Conservation (phyloP, 139 green algal species). For the Yamagishiella unicocca region DNA sequence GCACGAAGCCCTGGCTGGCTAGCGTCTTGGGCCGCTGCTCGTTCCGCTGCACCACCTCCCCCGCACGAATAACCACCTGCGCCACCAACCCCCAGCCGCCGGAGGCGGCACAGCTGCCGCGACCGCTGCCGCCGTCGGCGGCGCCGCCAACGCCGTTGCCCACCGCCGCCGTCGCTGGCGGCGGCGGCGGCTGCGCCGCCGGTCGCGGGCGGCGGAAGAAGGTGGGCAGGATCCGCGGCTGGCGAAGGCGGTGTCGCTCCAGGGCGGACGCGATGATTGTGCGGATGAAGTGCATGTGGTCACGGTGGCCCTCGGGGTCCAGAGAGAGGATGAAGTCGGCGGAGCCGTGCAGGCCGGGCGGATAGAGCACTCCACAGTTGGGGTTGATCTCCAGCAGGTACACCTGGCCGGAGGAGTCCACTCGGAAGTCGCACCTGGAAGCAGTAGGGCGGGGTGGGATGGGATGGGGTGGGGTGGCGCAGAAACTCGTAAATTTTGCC, state of each 20-base stretch:
- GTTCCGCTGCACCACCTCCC: slow-evolving; percentile 23
- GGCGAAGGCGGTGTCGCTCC: not conserved
- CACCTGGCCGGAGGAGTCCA: slow-evolving; percentile 21
- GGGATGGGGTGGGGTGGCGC: not conserved
- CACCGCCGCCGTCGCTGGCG: not conserved
- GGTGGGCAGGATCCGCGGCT: not conserved
- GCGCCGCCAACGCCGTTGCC: not conserved
- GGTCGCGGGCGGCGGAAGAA: not conserved
- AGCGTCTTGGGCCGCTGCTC: not conserved
- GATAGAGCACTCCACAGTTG: slow-evolving; percentile 55
- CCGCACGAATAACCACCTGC: not conserved
- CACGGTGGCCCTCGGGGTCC: not conserved
- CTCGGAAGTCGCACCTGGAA: slow-evolving; percentile 29
- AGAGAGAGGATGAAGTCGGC: slow-evolving; percentile 54
- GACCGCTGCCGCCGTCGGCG: not conserved
- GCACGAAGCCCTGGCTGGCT: not conserved
- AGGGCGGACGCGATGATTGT: slow-evolving; percentile 25
- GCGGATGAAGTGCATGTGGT: slow-evolving; percentile 37
- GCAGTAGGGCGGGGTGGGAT: too few relatives aligned
- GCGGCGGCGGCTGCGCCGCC: too few relatives aligned
- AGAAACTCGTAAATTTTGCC: too few relatives aligned
- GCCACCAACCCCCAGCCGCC: slow-evolving; percentile 26
- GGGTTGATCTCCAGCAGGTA: slow-evolving; percentile 60
- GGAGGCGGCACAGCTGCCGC: too few relatives aligned
- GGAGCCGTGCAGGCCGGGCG: slow-evolving; percentile 14